Evolutionary conservation across 768 basidiomycete species (phyloP).

Genomic region (Boletus reticuloceps): DNA sequence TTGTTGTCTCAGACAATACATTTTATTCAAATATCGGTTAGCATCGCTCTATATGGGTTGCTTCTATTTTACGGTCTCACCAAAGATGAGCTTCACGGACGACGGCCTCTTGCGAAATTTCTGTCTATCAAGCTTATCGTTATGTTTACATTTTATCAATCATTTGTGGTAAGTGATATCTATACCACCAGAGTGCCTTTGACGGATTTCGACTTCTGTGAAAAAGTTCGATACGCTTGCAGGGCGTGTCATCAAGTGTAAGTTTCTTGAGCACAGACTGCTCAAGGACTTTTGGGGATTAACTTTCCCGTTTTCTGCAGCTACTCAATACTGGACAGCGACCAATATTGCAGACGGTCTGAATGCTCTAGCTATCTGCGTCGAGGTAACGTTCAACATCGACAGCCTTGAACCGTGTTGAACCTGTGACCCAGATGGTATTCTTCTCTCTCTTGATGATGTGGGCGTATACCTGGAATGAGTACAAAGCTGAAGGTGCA

Average conservation of each 20-base stretch:
- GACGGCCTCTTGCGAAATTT: slow-evolving; percentile 82
- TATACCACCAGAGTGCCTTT: not conserved
- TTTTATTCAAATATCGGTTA: slow-evolving; percentile 23
- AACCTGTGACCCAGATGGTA: slow-evolving; percentile 59
- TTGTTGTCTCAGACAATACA: not conserved
- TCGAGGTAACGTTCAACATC: slow-evolving; percentile 55
- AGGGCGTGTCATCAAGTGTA: slow-evolving; percentile 66
- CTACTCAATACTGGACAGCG: slow-evolving; percentile 77
- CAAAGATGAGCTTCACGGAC: slow-evolving; percentile 72
- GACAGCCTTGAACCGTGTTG: slow-evolving; percentile 2
- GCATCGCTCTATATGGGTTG: slow-evolving; percentile 84
- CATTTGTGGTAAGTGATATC: slow-evolving; percentile 56
- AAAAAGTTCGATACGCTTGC: slow-evolving; percentile 64
- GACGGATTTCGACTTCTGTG: not conserved
- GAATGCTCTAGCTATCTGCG: slow-evolving; percentile 75
- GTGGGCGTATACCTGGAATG: slow-evolving; percentile 76
- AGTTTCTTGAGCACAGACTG: not conserved
- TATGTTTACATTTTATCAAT: slow-evolving; percentile 88
- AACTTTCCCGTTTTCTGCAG: slow-evolving; percentile 29
- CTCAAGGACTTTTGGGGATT: not conserved
- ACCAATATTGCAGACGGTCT: slow-evolving; percentile 85
- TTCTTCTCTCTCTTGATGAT: slow-evolving; percentile 74
- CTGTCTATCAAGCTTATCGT: slow-evolving; percentile 84
- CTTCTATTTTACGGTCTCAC: slow-evolving; percentile 81
- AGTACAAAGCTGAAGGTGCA: slow-evolving; percentile 53